Conservation (phyloP, 768 basidiomycete species). For the Hygrocybe punicea region DNA sequence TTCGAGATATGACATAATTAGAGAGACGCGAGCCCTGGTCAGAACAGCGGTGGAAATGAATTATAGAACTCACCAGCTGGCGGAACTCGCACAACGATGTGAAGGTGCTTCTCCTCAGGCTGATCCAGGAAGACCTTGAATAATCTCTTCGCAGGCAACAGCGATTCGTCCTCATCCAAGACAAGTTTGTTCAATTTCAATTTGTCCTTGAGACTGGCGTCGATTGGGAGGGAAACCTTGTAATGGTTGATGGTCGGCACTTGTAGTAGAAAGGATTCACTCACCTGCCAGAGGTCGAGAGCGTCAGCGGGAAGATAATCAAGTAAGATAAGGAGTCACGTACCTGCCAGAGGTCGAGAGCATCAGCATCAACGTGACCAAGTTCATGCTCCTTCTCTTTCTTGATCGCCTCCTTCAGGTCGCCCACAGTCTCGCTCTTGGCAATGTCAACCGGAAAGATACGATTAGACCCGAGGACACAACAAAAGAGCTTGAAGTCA, state of each 20-base stretch:
- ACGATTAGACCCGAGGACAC: slow-evolving; percentile 10
- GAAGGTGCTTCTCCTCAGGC: slow-evolving; percentile 6
- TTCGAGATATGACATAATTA: too few species aligned
- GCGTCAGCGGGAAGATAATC: slow-evolving; percentile 7
- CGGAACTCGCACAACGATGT: slow-evolving; percentile 15
- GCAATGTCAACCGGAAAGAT: slow-evolving; percentile 14
- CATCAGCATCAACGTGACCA: slow-evolving; percentile 4
- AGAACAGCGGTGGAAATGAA: too few species aligned
- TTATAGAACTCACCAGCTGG: slow-evolving; percentile 7
- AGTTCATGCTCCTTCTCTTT: slow-evolving; percentile 10
- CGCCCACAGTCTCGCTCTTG: slow-evolving; percentile 11
- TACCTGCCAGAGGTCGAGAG: slow-evolving; percentile 15
- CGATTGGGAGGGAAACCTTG: slow-evolving; percentile 10
- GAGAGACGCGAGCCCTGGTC: too few species aligned
- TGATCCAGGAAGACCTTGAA: slow-evolving; percentile 9
- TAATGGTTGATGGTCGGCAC: slow-evolving; percentile 11
- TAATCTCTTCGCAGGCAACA: slow-evolving; percentile 1
- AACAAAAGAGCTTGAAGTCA: slow-evolving; percentile 16
- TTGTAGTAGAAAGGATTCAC: not conserved
- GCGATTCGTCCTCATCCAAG: not conserved
- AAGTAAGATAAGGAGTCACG: not conserved
- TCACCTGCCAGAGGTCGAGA: slow-evolving; percentile 15
- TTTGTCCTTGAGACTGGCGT: slow-evolving; percentile 6
- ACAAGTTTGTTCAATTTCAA: slow-evolving; percentile 6
- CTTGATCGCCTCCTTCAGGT: slow-evolving; percentile 14